These are phyloP conservation scores for Fomitopsis pulvina DNA, from an alignment of 768 basidiomycete species.

Conservation along the genomic window DNA sequence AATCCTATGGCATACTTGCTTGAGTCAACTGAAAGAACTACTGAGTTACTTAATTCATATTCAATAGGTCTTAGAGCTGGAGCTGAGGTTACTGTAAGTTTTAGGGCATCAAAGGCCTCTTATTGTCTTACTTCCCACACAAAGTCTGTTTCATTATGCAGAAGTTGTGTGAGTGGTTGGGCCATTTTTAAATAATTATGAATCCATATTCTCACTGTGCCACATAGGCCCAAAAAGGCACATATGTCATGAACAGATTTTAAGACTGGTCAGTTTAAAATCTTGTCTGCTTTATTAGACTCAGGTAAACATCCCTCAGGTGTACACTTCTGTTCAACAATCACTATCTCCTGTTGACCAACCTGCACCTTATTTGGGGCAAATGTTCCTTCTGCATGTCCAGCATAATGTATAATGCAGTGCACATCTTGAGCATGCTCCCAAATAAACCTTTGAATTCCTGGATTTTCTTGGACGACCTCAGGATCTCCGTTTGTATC, in stretches of 20 bases:
- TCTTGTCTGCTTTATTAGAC: background rate
- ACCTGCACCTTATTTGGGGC: background rate
- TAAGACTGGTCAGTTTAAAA: background rate
- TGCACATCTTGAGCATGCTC: conserved; percentile 9
- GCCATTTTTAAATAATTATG: background rate
- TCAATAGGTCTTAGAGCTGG: background rate
- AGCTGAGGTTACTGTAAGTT: background rate
- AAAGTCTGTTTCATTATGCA: background rate
- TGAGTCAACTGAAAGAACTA: background rate
- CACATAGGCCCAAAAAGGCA: background rate
- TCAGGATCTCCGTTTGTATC: background rate
- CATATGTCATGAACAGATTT: background rate
- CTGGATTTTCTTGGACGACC: background rate
- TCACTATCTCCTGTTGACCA: background rate
- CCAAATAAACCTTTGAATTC: conserved; percentile 7
- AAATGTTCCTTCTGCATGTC: conserved; percentile 1
- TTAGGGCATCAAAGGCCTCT: background rate
- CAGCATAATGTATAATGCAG: conserved; percentile 6
- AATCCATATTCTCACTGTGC: background rate
- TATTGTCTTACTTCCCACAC: background rate
- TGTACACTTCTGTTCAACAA: background rate
- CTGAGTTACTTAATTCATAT: background rate
- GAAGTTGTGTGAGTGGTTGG: background rate
- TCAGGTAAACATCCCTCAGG: background rate
- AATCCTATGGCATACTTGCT: background rate